phyloP scores from a whole-genome alignment of 2,329 filamentous ascomycete species.

The Ceratocystis cubensis region DNA sequence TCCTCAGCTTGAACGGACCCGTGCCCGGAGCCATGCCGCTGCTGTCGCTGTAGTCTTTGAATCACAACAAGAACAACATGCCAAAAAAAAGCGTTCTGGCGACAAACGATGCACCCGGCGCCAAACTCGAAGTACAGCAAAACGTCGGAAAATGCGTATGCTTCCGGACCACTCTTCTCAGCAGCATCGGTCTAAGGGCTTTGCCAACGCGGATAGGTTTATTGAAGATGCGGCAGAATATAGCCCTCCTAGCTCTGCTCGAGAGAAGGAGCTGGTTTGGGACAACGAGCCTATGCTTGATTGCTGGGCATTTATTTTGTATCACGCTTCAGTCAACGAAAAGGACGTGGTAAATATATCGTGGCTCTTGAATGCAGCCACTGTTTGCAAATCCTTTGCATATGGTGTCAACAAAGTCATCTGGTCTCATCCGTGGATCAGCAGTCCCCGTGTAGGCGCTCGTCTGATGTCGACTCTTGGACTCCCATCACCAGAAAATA shows the following conservation, averaged over 20 bases:
- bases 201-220: too few species aligned
- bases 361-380: constrained; percentile 1
- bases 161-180: neutral
- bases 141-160: constrained; percentile 3
- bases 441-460: neutral
- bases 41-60: constrained; percentile 10
- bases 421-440: constrained; percentile 3
- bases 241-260: neutral
- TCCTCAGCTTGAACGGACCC: constrained; percentile 16
- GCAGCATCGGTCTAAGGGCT: neutral
- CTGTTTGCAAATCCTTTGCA: constrained; percentile 3
- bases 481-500: neutral
- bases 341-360: constrained; percentile 4
- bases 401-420: neutral
- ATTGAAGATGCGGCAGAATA: neutral
- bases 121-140: constrained; percentile 7
- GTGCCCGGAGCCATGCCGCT: constrained; percentile 16
- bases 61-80: neutral
- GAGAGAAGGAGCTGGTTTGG: neutral
- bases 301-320: constrained; percentile 14
- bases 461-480: neutral
- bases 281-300: constrained; percentile 13
- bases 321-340: constrained; percentile 9
- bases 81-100: neutral
- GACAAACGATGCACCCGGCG: neutral